A percentile compares a stretch with the other conserved stretches of the same genome.
phyloP scores from a whole-genome alignment of 2,329 filamentous ascomycete genomes.

The Fusarium sp. region DNA sequence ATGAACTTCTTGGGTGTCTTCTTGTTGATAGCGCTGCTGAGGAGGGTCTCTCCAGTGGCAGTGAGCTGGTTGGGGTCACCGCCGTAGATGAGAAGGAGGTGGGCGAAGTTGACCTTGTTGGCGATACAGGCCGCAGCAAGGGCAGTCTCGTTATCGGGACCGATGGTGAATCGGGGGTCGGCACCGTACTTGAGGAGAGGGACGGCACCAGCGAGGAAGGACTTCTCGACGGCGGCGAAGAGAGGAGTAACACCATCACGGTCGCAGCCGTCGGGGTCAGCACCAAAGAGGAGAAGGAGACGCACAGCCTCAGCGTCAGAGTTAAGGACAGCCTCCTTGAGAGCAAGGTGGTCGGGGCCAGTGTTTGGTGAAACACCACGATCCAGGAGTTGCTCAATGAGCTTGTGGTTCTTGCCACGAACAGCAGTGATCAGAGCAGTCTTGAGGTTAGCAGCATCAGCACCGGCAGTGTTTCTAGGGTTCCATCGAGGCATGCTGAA shows the following conservation, averaged over 20 bases:
- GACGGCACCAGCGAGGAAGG: conserved; percentile 70
- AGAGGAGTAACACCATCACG: conserved; percentile 67
- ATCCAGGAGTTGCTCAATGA: conserved; percentile 71
- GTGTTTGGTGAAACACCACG: conserved; percentile 69
- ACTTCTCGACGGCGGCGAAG: conserved; percentile 65
- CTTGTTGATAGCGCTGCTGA: conserved; percentile 73
- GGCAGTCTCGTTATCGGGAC: conserved; percentile 68
- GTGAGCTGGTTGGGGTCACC: conserved; percentile 70
- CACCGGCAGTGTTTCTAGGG: conserved; percentile 62
- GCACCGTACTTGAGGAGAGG: conserved; percentile 76
- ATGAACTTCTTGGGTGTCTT: conserved; percentile 68
- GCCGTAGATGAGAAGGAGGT: conserved; percentile 74
- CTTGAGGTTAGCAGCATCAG: conserved; percentile 62
- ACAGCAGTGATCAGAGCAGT: conserved; percentile 68
- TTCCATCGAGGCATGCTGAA: conserved; percentile 66
- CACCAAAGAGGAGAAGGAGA: conserved; percentile 70
- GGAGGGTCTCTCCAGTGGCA: conserved; percentile 71
- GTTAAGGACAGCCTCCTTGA: conserved; percentile 67
- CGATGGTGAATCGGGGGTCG: conserved; percentile 67
- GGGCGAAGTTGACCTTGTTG: conserved; percentile 70
- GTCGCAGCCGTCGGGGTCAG: conserved; percentile 68
- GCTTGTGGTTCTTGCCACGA: conserved; percentile 69
- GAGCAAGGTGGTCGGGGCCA: conserved; percentile 61
- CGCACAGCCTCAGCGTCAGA: conserved; percentile 69
- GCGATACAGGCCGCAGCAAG: conserved; percentile 66